Evolutionary conservation across 1,284 basidiomycete species (phyloP), one percentile per base, ranked within the genome.

Genomic region (Fomitiporia mediterranea): DNA sequence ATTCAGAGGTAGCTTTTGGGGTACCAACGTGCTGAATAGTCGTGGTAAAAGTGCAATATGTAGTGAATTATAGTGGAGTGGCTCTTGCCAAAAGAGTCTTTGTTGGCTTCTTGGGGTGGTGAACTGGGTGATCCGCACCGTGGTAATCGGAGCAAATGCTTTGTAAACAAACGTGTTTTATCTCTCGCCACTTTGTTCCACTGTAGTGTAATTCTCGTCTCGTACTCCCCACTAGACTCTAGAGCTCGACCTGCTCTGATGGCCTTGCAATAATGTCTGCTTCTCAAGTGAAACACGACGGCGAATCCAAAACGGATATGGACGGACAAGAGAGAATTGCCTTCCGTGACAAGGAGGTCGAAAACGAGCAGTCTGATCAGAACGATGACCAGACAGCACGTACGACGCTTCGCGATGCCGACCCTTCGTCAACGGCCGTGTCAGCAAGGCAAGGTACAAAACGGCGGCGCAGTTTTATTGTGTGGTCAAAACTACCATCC

Each of bases 401-500:
- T 7, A 39, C 52, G 32, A 40, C 48, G n/a, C 27, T 15, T 35
- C 23, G 51, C 17, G 42, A 7, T 7, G 51, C 55, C n/a, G 48
- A 27, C 17, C 55, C 48, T 23, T 43, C 55, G 44, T 56, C 49
- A n/a, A 40, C 55, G 28, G 55, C 55, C 21, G 55, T 65, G 4
- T 67, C 68, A 2, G 64, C 60, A 0, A 69, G 66, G 1, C 52
- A 66, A 3, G 57, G 40, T 15, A 51, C 17, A 52, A 51, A 13
- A 51, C 59, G 40, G 42, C 51, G 39, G 5, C 55, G 28, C 23
- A 46, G 23, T 35, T 37, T 51, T 19, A 48, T 46, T 3, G 13
- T 63, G 2, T 55, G 59, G 1, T 23, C 43, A 3, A 62, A 62
- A 60, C 21, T 62, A 2, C 60, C 38, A 42, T 43, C 62, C 37